Base-by-base conservation (phyloP, 306 rosid genomes). In the Parietaria judaica region DNA sequence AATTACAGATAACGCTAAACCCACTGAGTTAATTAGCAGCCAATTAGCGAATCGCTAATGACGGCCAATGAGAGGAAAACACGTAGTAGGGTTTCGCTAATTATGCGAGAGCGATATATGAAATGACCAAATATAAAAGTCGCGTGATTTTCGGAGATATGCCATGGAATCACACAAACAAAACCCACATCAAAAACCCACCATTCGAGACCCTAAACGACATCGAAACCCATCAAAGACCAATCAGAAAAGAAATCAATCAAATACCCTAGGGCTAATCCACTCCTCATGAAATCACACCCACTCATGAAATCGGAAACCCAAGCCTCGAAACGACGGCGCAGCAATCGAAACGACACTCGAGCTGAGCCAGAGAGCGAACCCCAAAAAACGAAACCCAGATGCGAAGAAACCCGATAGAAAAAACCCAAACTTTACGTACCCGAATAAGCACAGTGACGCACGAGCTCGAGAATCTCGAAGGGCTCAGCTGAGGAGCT, bases 351-450 rank as follows among this genome's bases (percentile, higher is more conserved):
- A 67, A 45, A 66, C 4, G 53, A 47, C 56, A 71, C 71, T 4
- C 59, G 65, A 71, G 76, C 67, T 51, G 43, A 60, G 39, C 65
- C 16, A 71, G 41, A 77, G 67, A 59, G 64, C 63, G 63, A 70
- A 66, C 73, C 70, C 74, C 31, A 23, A 58, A 75, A 66, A 78
- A 76, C 49, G 38, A 77, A 70, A 80, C 77, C 74, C 68, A 70
- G 70, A 70, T 43, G 58, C 39, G 36, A 38, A 74, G 71, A 60
- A 76, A 71, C 65, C 81, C 31, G 31, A 23, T 23, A 23, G 31
- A 23, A 41, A 73, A 81, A 73, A 76, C 74, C 81, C 72, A 81
- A 74, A 79, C 81, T 73, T 78, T 76, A 80, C 87, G 79, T 86
- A 65, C 81, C 57, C n/a, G 11, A 70, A 66, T 72, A 43, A 60